These are phyloP conservation scores for Neltuma alba DNA, from an alignment of 306 rosid genomes.

Conservation along the genomic window DNA sequence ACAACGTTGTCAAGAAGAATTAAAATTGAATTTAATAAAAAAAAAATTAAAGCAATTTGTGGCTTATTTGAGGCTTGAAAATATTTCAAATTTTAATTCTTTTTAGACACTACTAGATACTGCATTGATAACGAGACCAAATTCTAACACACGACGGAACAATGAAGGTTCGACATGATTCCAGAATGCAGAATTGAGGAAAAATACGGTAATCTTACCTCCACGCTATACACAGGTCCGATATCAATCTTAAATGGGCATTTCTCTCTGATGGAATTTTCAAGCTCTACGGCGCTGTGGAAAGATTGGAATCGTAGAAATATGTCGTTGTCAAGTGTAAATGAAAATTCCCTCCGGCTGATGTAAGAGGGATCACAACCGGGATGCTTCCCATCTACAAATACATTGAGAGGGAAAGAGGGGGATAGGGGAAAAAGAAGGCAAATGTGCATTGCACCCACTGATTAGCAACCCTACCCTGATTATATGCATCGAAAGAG, in stretches of 20 bases:
- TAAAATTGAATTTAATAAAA: background rate
- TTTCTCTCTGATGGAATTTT: constrained; percentile 71
- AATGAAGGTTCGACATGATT: background rate
- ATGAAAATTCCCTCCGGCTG: constrained; percentile 83
- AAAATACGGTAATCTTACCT: constrained; percentile 52
- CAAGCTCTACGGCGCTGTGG: constrained; percentile 61
- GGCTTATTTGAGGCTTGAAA: background rate
- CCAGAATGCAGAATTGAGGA: background rate
- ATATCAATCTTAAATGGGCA: constrained; percentile 83
- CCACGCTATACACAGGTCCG: constrained; percentile 85
- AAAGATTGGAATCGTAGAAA: constrained; percentile 79
- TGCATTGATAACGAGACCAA: background rate
- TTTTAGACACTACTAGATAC: constrained; percentile 4
- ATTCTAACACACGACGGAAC: background rate
- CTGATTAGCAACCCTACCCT: background rate
- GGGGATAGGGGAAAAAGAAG: background rate
- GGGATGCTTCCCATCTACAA: constrained; percentile 94
- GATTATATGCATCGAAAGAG: background rate
- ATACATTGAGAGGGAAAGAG: constrained; percentile 4
- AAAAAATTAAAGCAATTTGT: background rate
- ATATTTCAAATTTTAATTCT: background rate
- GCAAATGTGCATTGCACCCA: background rate
- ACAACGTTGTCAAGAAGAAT: background rate
- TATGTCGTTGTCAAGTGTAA: constrained; percentile 72
- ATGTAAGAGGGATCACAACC: constrained; percentile 74